Base-by-base conservation (phyloP, 345 rosid species). In the Lagerstroemia speciosa region DNA sequence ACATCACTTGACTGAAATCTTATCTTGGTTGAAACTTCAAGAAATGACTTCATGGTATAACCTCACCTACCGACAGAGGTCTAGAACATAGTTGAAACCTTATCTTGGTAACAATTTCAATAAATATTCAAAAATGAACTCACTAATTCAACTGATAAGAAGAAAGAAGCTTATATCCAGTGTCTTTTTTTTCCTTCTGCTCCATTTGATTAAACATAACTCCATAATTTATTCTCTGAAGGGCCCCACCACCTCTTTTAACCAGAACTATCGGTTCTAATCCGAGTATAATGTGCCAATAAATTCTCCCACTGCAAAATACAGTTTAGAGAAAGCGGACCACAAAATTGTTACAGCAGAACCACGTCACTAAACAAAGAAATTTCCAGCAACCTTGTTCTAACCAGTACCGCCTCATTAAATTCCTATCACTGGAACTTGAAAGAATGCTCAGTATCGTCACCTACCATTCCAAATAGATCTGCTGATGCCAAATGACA, bases 381-480 rank as follows among this genome's bases (percentile, higher is more conserved):
- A 46, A 19, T 24, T 26, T 27, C 63, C 29, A n/a, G 60, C 14
- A 53, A 53, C 10, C 30, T 53, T 6, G 60, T 30, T 5, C 27
- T 8, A n/a, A 53, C 24, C 60, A 22, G 5, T 53, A 26, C 60
- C 60, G 10, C 60, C 24, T 26, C 24, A 53, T 53, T n/a, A 26
- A 1, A 27, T 58, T 58, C 63, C 34, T 30, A 30, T 7, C 6
- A 26, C 15, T 27, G 34, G 33, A 58, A 27, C 57, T 20, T 53
- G 63, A 20, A 27, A 30, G 33, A 6, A 30, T 55, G 63, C 19
- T n/a, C 31, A 60, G 19, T 53, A 32, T 31, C 41, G 32, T 52
- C 37, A 67, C 29, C 63, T 67, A 24, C 62, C 34, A 53, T 67
- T 16, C 70, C 32, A 67, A 34, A 52, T 46, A 33, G 41, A 53